Conservation (phyloP, 257 asterid genomes). For the Prunella vulgaris region DNA sequence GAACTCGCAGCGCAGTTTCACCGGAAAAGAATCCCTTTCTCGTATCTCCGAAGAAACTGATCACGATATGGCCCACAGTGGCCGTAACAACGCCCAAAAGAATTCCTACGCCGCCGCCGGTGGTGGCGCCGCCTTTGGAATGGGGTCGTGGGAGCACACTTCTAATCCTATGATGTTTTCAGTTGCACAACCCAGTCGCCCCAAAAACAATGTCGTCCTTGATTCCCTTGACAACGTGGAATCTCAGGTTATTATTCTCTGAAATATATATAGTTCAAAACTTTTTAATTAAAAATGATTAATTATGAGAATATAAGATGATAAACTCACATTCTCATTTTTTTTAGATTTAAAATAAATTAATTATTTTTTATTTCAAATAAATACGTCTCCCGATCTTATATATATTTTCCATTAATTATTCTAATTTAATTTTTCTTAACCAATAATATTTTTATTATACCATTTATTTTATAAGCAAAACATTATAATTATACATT, state of each 20-base stretch:
- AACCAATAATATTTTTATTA: no score
- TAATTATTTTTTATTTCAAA: no score
- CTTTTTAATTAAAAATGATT: no score
- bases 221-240: conserved; percentile 37
- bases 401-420: no score
- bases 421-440: no score
- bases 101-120: conserved; percentile 23
- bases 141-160: conserved; percentile 55
- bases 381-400: no score
- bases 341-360: no score
- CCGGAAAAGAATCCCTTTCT: conserved; percentile 54
- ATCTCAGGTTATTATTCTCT: conserved; percentile 47
- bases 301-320: no score
- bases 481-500: no score
- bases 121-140: conserved; percentile 32
- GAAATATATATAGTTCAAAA: no score
- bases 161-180: conserved; percentile 46
- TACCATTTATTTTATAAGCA: no score
- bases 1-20: conserved; percentile 74
- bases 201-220: conserved; percentile 33
- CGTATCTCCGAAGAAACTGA: conserved; percentile 57
- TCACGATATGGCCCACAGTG: conserved; percentile 10
- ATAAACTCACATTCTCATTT: no score
- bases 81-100: conserved; percentile 21
- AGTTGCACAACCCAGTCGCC: conserved; percentile 34